These are phyloP conservation scores for Cercospora canescens DNA, from an alignment of 2,329 filamentous ascomycete genomes.

Conservation along the genomic window DNA sequence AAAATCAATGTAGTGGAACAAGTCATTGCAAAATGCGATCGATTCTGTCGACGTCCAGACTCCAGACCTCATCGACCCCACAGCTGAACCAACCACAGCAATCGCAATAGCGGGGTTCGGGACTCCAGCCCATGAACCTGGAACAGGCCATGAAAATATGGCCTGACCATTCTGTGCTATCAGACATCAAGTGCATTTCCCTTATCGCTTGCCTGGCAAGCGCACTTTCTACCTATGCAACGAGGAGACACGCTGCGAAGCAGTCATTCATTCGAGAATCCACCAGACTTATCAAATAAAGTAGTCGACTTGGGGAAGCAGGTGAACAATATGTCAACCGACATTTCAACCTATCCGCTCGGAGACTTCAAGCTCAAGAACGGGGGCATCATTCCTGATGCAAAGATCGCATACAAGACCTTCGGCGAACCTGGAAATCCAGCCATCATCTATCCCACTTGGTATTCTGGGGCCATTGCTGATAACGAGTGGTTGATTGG, in stretches of 20 bases:
- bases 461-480: constrained; percentile 69
- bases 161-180: constrained; percentile 1
- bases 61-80: not conserved
- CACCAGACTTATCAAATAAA: not conserved
- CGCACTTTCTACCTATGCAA: not conserved
- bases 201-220: not conserved
- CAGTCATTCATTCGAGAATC: constrained; percentile 5
- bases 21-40: not conserved
- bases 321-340: constrained; percentile 17
- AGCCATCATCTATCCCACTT: constrained; percentile 73
- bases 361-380: constrained; percentile 57
- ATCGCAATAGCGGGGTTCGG: constrained; percentile 4
- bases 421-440: constrained; percentile 64
- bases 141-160: not conserved
- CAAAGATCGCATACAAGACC: constrained; percentile 75
- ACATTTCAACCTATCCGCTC: constrained; percentile 50
- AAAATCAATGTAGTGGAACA: not conserved
- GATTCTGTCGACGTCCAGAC: not conserved
- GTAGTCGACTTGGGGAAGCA: not conserved
- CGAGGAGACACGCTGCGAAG: constrained; percentile 5
- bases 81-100: not conserved
- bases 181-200: not conserved
- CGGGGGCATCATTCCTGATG: constrained; percentile 61
- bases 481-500: constrained; percentile 77
- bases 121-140: not conserved